Base-by-base conservation (phyloP, 2,329 filamentous ascomycete species). In the Aspergillus novofumigatus region DNA sequence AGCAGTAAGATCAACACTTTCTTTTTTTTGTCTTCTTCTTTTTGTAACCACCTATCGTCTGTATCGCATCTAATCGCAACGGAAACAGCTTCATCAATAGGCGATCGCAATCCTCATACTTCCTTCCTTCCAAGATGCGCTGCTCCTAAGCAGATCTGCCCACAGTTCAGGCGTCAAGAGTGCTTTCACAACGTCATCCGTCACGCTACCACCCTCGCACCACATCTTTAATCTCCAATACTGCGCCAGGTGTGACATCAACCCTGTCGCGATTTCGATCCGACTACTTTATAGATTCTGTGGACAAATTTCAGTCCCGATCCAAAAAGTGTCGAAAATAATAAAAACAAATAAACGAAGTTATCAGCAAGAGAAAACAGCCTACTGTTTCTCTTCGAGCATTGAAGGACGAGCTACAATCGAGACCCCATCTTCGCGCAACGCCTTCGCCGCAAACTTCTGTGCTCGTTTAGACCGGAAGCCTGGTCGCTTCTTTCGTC, bases 161-260 rank as follows among this genome's bases (percentile, higher is more conserved):
- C 59, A 62, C 60, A 61, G 49, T 59, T 59, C 57, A 57, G 59
- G 60, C 62, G 59, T 58, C 57, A 64, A 60, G 64, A 61, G 66
- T 65, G 64, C 65, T 67, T 63, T 57, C 32, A 54, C 63, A 68
- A 68, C 68, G 65, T 71, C 67, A 70, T 69, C 60, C 58, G 60
- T 71, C 69, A 71, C 69, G 64, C 67, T 69, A 70, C 65, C 64
- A 63, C 32, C 56, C 38, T 44, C 45, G 25, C 35, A 47, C 56
- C 56, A 17, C 56, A 52, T 47, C 47, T 38, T 44, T 56, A 55
- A 56, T 59, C 49, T 62, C 56, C 65, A 62, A 65, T 65, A 51
- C 59, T 54, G 58, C 59, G 54, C 63, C 52, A 54, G 28, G 49
- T 57, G 49, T 56, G 58, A 56, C 47, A 51, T 54, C 26, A 26